Conservation (phyloP, 805 yeast species). For the Hermanozyma aechmeae region DNA sequence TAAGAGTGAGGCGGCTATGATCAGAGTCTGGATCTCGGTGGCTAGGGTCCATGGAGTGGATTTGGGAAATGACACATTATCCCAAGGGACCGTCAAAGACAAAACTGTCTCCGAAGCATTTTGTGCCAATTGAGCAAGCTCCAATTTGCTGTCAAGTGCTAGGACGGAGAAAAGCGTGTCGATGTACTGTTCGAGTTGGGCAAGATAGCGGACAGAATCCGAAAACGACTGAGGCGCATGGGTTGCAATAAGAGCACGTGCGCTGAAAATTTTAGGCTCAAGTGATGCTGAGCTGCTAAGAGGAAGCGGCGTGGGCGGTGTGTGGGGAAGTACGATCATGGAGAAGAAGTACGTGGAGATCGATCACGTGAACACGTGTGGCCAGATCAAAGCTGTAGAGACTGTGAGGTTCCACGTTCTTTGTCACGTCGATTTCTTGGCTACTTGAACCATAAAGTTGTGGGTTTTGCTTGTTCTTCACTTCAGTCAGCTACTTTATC, state of each 20-base stretch:
- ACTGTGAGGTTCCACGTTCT: too few species aligned
- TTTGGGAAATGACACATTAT: too few species aligned
- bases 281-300: neutral
- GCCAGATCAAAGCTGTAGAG: too few species aligned
- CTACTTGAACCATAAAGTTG: too few species aligned
- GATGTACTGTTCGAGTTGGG: slow-evolving; percentile 22
- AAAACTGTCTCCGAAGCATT: neutral
- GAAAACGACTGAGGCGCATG: neutral
- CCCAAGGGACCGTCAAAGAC: slow-evolving; percentile 4
- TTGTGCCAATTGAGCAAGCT: neutral
- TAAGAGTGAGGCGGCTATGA: slow-evolving; percentile 16
- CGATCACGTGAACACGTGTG: too few species aligned
- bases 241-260: neutral
- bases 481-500: too few species aligned
- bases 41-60: slow-evolving; percentile 19
- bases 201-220: slow-evolving; percentile 16
- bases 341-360: neutral
- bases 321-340: slow-evolving; percentile 26
- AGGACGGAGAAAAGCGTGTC: neutral
- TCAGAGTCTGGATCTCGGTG: slow-evolving; percentile 19
- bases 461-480: too few species aligned
- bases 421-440: too few species aligned
- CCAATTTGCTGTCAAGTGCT: neutral
- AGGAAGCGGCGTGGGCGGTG: slow-evolving; percentile 15
- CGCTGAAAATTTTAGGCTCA: neutral